These are phyloP conservation scores for Taphrina betulina DNA, from an alignment of 1,139 yeast species.

Conservation along the genomic window DNA sequence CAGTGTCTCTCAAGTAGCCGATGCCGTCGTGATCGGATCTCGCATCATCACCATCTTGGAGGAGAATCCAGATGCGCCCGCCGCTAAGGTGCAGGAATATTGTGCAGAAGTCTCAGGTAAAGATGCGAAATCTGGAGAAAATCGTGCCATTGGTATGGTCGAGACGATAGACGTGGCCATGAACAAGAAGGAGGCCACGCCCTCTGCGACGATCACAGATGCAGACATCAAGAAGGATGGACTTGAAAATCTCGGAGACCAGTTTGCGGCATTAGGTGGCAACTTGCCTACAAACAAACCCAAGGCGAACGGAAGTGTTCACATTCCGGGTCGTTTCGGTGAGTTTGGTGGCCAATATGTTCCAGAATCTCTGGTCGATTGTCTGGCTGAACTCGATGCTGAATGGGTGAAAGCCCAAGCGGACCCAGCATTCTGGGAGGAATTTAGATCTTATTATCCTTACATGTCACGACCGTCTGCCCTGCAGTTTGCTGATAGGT, in stretches of 20 bases:
- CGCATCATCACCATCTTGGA: constrained; percentile 70
- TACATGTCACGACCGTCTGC: constrained; percentile 97
- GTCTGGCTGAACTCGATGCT: constrained; percentile 80
- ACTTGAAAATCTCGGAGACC: constrained; percentile 29
- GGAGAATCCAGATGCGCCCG: constrained; percentile 44
- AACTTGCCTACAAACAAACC: constrained; percentile 26
- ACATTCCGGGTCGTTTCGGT: constrained; percentile 77
- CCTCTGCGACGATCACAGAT: constrained; percentile 37
- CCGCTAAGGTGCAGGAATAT: constrained; percentile 65
- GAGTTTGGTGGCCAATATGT: constrained; percentile 98
- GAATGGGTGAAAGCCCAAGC: constrained; percentile 86
- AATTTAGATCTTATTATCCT: constrained; percentile 73
- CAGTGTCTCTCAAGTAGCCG: constrained; percentile 73
- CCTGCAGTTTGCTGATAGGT: constrained; percentile 84
- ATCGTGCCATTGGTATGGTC: constrained; percentile 39
- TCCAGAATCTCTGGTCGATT: constrained; percentile 92
- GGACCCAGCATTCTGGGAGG: constrained; percentile 91
- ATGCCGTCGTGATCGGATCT: constrained; percentile 93
- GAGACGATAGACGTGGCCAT: constrained; percentile 34
- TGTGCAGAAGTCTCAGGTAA: constrained; percentile 67
- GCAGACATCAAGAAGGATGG: constrained; percentile 36
- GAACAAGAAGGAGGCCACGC: constrained; percentile 34
- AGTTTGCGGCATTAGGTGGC: constrained; percentile 34
- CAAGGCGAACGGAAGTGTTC: background rate
- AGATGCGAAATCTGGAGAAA: constrained; percentile 41